These are phyloP conservation scores for Asclepias syriaca DNA, from an alignment of 257 asterid species.

Conservation along the genomic window DNA sequence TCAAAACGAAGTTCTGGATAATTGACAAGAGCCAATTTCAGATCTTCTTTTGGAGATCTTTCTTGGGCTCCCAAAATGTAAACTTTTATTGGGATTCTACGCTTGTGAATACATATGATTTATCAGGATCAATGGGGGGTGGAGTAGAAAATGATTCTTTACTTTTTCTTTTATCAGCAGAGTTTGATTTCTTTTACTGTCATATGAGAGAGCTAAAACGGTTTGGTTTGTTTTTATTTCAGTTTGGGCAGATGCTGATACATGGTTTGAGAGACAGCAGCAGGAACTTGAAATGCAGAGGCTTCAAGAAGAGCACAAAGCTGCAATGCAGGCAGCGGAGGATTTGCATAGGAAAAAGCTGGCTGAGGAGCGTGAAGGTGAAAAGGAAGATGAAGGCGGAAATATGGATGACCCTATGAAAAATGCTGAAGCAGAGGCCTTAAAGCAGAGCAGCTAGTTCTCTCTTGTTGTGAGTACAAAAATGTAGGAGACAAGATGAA, in stretches of 20 bases:
- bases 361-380: conserved; percentile 87
- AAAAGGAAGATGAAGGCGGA: conserved; percentile 53
- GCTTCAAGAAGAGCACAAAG: conserved; percentile 75
- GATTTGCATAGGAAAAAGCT: conserved; percentile 81
- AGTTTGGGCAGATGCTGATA: conserved; percentile 99
- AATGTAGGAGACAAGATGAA: neutral
- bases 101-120: neutral
- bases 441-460: conserved; percentile 30
- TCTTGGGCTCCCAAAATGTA: neutral
- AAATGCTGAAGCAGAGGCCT: conserved; percentile 65
- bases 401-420: conserved; percentile 61
- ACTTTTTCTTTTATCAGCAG: neutral
- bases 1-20: neutral
- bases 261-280: conserved; percentile 94
- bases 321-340: conserved; percentile 74
- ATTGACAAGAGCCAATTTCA: neutral
- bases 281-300: conserved; percentile 84
- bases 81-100: neutral
- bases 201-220: neutral
- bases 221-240: conserved; percentile 10
- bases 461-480: neutral
- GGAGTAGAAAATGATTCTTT: neutral
- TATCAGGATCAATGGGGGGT: neutral
- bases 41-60: neutral
- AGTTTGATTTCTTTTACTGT: no score